Evolutionary conservation across 2,329 filamentous ascomycete species (phyloP), one percentile per base, ranked within the genome.

Genomic region (Beauveria medogensis): DNA sequence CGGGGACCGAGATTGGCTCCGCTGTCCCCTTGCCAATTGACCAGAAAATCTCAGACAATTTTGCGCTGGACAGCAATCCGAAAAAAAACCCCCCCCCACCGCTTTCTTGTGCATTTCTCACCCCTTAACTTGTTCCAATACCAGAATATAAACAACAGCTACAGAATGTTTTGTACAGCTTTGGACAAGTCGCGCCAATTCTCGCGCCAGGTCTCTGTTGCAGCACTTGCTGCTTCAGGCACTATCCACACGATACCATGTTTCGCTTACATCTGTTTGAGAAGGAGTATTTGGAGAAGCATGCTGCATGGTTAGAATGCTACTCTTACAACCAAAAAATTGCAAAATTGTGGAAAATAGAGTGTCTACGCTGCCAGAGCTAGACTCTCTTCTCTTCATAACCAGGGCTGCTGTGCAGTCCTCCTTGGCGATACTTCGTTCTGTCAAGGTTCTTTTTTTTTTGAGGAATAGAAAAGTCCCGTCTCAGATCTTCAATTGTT

Each of bases 401-500:
- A n/a, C 18, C 44, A 66, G 70, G 72, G 67, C 71, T 70, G 72
- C 71, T 63, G 65, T 66, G 68, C 69, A 68, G 71, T 70, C 71
- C 71, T 73, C 70, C 71, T 68, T 72, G 72, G 65, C 69, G 67
- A 22, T 58, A 66, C 67, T 64, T 34, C 8, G 12, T 64, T 65
- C 66, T 66, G 71, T 69, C 67, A 69, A 67, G 72, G 69, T 73
- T 18, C 26, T 34, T 34, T 34, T 57, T 64, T 34, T 55, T 59
- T 53, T 58, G 72, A 72, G 72, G 72, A 74, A 73, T 74, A 67
- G 70, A 73, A 69, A 72, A 69, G 61, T 69, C 69, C 69, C 69
- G 68, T 71, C 72, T 74, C 72, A 72, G 4, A 1, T 20, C 34
- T 5, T 37, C 34, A 2, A 7, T 51, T 8, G 20, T 30, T 10